Conservation (phyloP, 208 protist genomes). For the Vickermania spadyakhi region DNA sequence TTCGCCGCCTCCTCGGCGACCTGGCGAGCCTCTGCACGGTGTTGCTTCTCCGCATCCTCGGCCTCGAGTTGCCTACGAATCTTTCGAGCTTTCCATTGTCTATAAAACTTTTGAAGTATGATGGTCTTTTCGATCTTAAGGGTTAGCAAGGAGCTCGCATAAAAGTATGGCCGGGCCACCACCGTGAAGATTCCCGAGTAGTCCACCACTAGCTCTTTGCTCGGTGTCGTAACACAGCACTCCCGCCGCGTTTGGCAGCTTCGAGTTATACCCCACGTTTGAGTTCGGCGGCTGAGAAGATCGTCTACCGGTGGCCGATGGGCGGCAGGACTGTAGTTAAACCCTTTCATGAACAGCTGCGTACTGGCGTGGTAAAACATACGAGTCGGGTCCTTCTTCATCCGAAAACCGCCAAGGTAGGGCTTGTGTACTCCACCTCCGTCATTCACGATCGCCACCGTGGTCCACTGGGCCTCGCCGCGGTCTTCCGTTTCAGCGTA, state of each 20-base stretch:
- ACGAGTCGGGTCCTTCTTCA: constrained; percentile 44
- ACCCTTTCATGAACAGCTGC: constrained; percentile 78
- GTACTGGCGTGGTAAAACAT: constrained; percentile 87
- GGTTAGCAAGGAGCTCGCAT: constrained; percentile 39
- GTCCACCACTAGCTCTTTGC: constrained; percentile 55
- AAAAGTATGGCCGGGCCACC: constrained; percentile 83
- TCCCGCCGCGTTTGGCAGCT: constrained; percentile 89
- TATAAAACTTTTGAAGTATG: constrained; percentile 88
- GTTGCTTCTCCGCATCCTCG: constrained; percentile 43
- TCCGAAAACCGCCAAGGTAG: constrained; percentile 91
- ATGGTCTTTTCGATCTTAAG: constrained; percentile 75
- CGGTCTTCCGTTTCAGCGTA: constrained; percentile 11
- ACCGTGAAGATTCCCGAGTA: constrained; percentile 55
- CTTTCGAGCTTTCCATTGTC: constrained; percentile 89
- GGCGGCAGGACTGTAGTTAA: constrained; percentile 49
- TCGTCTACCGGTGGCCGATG: constrained; percentile 5
- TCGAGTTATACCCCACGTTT: constrained; percentile 84
- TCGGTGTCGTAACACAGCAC: constrained; percentile 85
- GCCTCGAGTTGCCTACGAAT: constrained; percentile 47
- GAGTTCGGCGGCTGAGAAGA: constrained; percentile 75
- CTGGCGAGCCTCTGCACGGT: constrained; percentile 38
- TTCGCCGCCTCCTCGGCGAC: constrained; percentile 54
- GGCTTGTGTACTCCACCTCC: constrained; percentile 31
- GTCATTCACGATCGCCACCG: constrained; percentile 31
- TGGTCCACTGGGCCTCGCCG: constrained; percentile 6